Evolutionary conservation across 2,329 filamentous ascomycete genomes (phyloP).

Genomic region (Pseudocercospora macadamiae): DNA sequence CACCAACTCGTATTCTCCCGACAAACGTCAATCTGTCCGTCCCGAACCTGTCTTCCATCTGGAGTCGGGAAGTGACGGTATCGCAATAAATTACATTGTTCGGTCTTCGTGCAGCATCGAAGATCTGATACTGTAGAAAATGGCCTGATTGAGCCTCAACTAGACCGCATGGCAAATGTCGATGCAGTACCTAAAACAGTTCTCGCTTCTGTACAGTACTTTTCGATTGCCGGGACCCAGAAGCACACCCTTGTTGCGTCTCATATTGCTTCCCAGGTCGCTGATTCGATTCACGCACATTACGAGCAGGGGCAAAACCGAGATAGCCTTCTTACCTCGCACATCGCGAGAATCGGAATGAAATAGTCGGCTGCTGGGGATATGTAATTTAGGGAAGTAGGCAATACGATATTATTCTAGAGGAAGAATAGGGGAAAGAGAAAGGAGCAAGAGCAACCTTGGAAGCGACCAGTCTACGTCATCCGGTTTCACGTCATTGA

Average conservation of each 20-base stretch:
- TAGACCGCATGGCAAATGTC: background rate
- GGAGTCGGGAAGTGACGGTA: too few relatives aligned
- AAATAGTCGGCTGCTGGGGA: background rate
- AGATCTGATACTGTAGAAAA: too few relatives aligned
- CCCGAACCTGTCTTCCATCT: too few relatives aligned
- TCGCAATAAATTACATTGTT: background rate
- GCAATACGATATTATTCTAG: too few relatives aligned
- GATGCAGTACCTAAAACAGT: too few relatives aligned
- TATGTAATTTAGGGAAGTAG: background rate
- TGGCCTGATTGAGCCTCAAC: background rate
- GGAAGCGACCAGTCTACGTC: background rate
- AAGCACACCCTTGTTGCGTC: background rate
- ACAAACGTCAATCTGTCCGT: too few relatives aligned
- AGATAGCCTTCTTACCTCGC: constrained; percentile 1
- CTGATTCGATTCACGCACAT: background rate
- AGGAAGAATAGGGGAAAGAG: too few relatives aligned
- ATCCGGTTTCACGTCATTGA: background rate
- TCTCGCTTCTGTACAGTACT: too few relatives aligned
- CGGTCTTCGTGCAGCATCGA: background rate
- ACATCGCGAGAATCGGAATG: background rate
- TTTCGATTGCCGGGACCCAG: background rate
- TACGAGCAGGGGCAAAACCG: background rate
- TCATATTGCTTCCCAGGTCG: background rate
- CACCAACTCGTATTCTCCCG: too few relatives aligned
- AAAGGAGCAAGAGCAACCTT: too few relatives aligned